Evolutionary conservation across 2,329 filamentous ascomycete species (phyloP).

Genomic region (Chalaropsis thielavioides): DNA sequence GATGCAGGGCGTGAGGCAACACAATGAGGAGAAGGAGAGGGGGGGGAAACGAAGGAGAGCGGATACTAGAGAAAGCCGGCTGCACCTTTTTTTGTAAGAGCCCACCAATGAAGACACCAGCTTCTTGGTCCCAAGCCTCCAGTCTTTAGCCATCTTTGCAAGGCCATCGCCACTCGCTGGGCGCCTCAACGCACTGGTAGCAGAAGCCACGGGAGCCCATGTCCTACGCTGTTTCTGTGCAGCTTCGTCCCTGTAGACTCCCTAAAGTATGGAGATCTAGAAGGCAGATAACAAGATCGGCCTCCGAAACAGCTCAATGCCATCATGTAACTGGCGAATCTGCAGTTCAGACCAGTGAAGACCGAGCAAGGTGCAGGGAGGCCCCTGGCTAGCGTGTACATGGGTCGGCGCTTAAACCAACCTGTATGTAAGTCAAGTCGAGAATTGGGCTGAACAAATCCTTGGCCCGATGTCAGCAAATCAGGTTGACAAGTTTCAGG

Average conservation of each 20-base stretch:
- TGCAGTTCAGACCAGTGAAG: neutral
- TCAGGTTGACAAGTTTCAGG: neutral
- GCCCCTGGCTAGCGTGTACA: neutral
- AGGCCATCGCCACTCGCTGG: no score
- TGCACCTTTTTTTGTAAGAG: neutral
- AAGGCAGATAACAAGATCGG: neutral
- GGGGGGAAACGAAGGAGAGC: neutral
- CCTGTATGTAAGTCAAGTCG: neutral
- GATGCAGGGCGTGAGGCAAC: neutral
- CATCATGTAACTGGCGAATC: neutral
- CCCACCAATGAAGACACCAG: neutral
- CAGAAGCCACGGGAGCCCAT: neutral
- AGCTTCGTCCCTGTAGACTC: neutral
- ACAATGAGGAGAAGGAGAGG: neutral
- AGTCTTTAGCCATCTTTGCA: no score
- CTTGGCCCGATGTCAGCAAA: neutral
- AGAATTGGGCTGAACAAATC: neutral
- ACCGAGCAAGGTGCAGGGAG: neutral
- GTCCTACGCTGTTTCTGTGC: neutral
- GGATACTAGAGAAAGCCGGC: neutral
- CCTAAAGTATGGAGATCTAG: neutral
- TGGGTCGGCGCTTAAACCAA: neutral
- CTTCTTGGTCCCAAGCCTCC: neutral
- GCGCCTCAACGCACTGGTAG: neutral
- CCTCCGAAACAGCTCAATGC: neutral